Percentiles rank a stretch among this genome's conserved stretches.
Conservation (phyloP, 768 basidiomycete species). For the Strobilomyces confusus region DNA sequence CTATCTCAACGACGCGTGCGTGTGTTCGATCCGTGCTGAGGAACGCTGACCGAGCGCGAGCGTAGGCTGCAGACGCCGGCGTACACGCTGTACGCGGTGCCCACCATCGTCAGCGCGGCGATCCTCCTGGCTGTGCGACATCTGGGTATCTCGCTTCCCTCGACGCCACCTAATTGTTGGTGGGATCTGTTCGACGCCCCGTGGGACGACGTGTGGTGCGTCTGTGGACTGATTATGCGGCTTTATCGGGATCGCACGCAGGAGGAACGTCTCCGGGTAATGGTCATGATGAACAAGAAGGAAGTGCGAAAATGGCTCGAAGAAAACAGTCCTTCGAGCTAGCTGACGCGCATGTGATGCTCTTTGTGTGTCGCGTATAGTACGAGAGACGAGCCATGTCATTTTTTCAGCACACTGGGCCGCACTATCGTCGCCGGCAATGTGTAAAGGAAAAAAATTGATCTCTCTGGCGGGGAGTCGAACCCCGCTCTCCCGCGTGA, state of each 20-base stretch:
- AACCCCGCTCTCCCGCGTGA: constrained; percentile 45
- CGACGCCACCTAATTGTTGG: constrained; percentile 72
- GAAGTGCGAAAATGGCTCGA: constrained; percentile 84
- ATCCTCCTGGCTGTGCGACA: constrained; percentile 80
- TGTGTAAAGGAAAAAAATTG: too few species aligned
- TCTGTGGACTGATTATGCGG: constrained; percentile 81
- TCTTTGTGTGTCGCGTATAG: not conserved
- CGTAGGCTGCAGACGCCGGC: constrained; percentile 90
- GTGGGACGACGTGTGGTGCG: constrained; percentile 84
- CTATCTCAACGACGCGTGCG: constrained; percentile 93
- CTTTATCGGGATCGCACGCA: constrained; percentile 59
- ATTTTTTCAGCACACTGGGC: not conserved
- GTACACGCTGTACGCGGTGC: constrained; percentile 84
- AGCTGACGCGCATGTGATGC: not conserved
- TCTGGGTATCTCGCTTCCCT: constrained; percentile 70
- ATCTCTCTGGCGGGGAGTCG: constrained; percentile 44
- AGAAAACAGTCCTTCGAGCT: constrained; percentile 31
- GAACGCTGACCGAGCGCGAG: not conserved
- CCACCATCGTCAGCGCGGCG: constrained; percentile 85
- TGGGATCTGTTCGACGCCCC: constrained; percentile 92
- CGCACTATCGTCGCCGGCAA: not conserved
- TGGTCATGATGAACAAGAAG: constrained; percentile 65
- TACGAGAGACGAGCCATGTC: not conserved
- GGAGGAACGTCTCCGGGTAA: constrained; percentile 45
- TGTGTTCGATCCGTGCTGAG: constrained; percentile 15